These are phyloP conservation scores for Venturia pyrina DNA, from an alignment of 2,329 filamentous ascomycete genomes.

Conservation along the genomic window DNA sequence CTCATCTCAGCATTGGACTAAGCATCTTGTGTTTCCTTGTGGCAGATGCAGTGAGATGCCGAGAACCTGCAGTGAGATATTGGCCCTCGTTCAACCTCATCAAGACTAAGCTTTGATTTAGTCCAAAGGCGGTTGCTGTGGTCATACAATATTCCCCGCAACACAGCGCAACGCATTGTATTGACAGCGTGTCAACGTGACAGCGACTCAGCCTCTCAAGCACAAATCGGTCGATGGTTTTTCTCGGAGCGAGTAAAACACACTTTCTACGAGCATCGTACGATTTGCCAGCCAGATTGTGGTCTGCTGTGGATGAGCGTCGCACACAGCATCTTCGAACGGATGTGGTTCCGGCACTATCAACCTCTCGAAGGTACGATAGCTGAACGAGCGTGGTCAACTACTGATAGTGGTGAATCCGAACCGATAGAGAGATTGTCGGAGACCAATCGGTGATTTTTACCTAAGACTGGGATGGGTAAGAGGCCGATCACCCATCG, in stretches of 20 bases:
- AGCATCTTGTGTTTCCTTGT: background rate
- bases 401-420: background rate
- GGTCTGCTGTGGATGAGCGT: background rate
- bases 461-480: background rate
- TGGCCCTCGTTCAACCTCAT: background rate
- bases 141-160: background rate
- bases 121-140: background rate
- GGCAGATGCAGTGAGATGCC: background rate
- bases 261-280: background rate
- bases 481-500: background rate
- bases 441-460: conserved; percentile 6
- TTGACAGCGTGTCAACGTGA: background rate
- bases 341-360: background rate
- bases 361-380: background rate
- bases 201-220: background rate
- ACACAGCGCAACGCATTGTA: conserved; percentile 1
- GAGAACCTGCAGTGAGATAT: background rate
- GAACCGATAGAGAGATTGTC: background rate
- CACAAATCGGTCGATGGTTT: background rate
- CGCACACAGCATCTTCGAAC: background rate
- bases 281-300: background rate
- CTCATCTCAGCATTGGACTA: background rate
- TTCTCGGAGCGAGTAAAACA: no score
- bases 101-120: background rate
- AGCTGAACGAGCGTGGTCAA: background rate